Evolutionary conservation across 2,329 filamentous ascomycete genomes (phyloP).

Genomic region (Phialemonium atrogriseum): DNA sequence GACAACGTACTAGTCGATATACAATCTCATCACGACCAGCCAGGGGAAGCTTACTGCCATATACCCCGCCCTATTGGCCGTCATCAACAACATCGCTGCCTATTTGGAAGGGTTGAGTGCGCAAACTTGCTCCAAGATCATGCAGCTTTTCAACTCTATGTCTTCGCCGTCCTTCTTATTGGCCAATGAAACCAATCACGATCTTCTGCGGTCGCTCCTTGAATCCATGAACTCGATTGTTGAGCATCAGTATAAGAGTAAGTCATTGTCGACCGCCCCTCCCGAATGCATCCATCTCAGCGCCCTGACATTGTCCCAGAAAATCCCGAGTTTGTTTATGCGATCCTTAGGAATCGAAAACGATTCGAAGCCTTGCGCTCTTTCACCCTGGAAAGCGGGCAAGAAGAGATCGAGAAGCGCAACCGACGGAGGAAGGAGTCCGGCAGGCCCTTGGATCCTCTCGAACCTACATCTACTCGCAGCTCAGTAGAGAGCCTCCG

Average conservation of each 20-base stretch:
- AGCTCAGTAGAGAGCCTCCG: conserved; percentile 61
- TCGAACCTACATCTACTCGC: conserved; percentile 41
- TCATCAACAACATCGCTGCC: conserved; percentile 88
- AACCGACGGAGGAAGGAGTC: conserved; percentile 62
- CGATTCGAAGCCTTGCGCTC: conserved; percentile 76
- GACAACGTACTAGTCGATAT: conserved; percentile 60
- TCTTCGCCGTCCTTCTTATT: conserved; percentile 87
- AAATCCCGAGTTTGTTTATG: conserved; percentile 74
- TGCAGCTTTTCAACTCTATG: conserved; percentile 88
- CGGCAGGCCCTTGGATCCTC: conserved; percentile 37
- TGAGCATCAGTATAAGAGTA: conserved; percentile 78
- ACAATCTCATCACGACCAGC: conserved; percentile 81
- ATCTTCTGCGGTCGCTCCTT: conserved; percentile 69
- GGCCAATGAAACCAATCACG: conserved; percentile 85
- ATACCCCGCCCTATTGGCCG: conserved; percentile 83
- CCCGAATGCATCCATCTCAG: conserved; percentile 12
- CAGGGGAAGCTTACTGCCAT: conserved; percentile 86
- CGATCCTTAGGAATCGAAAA: conserved; percentile 70
- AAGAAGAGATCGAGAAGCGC: conserved; percentile 80
- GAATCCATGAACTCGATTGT: conserved; percentile 86
- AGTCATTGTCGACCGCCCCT: conserved; percentile 19
- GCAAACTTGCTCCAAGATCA: conserved; percentile 68
- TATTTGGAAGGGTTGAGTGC: conserved; percentile 71
- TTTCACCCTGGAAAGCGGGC: conserved; percentile 86
- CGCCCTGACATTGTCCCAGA: conserved; percentile 32